Evolutionary conservation across 1,139 yeast genomes (phyloP), one percentile per base, ranked within the genome.

Genomic region (Wickerhamomyces sp.): DNA sequence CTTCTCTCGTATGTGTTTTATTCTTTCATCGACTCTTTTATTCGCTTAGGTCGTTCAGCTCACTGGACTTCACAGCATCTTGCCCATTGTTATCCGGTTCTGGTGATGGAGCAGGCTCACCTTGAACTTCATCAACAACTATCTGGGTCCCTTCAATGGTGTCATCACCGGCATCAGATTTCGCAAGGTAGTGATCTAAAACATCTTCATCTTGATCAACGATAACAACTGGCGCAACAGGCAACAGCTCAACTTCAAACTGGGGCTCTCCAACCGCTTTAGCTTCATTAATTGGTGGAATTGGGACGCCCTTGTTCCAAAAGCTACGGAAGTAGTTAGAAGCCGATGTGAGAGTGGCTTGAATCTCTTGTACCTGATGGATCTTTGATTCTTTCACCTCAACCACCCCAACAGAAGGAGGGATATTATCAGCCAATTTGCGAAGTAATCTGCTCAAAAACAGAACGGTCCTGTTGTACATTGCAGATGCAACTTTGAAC

Each of bases 341-440:
- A 13, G 16, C 14, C 13, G 20, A n/a, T 6, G 18, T 11, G 11
- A 11, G 8, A 6, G 20, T 10, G 6, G 24, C 19, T 20, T 13
- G 13, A 25, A 38, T 7, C 3, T 26, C 31, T 8, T 30, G 9
- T 13, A 19, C 17, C 20, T 36, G 34, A 17, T 19, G 18, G n/a
- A 31, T 20, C 9, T 31, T 34, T n/a, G 33, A 22, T 3, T 27
- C 9, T 24, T 37, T 31, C 20, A 38, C 31, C 16, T 44, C 46
- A 14, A 28, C 18, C 17, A 38, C 29, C 4, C 55, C 55, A 20
- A 51, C 53, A 6, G 54, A 49, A 4, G 55, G 54, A 5, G 55
- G 55, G 19, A 51, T 44, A 26, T 36, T 46, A 26, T 51, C 55
- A 6, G 55, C 55, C 17, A 51, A 28, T 19, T 39, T 39, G 35